These are phyloP conservation scores for Oryza glaberrima DNA, from an alignment of 176 grass and related monocot species.

Conservation along the genomic window DNA sequence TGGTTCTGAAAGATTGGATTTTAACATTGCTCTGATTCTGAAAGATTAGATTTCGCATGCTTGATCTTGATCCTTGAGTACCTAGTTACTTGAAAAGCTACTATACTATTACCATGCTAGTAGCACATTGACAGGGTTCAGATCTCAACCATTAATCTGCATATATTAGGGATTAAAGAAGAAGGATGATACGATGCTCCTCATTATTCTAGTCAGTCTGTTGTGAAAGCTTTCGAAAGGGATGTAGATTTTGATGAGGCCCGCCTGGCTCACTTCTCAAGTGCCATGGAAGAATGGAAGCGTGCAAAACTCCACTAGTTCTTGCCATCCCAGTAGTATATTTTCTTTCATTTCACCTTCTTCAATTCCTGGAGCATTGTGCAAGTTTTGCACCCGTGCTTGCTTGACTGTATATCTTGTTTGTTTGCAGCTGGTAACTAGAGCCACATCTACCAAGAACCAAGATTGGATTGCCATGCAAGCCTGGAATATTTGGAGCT, in stretches of 20 bases:
- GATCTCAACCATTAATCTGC: neutral
- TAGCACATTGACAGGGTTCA: neutral
- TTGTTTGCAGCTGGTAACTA: neutral
- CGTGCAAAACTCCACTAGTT: neutral
- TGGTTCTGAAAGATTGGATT: slow-evolving; percentile 1
- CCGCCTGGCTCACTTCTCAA: slow-evolving; percentile 1
- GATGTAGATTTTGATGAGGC: neutral
- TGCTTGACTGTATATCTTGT: neutral
- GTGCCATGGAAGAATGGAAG: slow-evolving; percentile 11
- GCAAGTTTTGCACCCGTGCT: neutral
- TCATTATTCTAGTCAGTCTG: neutral
- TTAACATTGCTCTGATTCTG: neutral
- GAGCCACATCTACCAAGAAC: neutral
- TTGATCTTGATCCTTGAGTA: neutral
- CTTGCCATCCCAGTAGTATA: no score
- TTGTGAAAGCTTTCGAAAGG: neutral
- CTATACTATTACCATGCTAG: neutral
- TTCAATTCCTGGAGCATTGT: slow-evolving; percentile 2
- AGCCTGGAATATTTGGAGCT: slow-evolving; percentile 26
- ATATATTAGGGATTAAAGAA: neutral
- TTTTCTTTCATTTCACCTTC: neutral
- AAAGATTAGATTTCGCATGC: neutral
- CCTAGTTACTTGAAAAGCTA: neutral
- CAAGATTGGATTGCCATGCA: neutral
- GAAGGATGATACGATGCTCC: neutral